Evolutionary conservation across 352 stramenopile genomes (phyloP), one percentile per base, ranked within the genome.

Genomic region (Phytophthora citrophthora): DNA sequence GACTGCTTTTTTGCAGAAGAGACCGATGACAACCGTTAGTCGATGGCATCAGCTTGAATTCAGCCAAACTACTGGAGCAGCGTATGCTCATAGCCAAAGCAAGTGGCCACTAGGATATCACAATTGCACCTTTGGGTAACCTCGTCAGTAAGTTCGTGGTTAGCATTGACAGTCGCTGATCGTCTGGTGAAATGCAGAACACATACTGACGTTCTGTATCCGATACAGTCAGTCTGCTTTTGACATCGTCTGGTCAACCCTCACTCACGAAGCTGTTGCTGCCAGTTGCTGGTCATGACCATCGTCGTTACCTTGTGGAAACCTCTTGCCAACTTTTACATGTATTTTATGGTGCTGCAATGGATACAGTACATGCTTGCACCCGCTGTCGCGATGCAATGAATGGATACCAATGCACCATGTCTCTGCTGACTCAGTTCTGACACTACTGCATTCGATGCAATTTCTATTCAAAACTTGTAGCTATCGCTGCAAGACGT

Each of bases 51-150:
- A 34, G 24, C 7, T 12, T 38, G 44, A 50, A 24, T 51, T 51
- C 44, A 38, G 44, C 10, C 11, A 23, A 38, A 36, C 24, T 6
- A 38, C 24, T 49, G 7, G 20, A 7, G 4, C 34, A 20, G 20
- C 32, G 13, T 51, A 38, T 38, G 44, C 24, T 3, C 44, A 36
- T 56, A 56, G 6, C 47, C 10, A 36, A n/a, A n/a, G 5, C 20
- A 41, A 55, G 55, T 57, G 36, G 41, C 8, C 7, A 15, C 52
- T 60, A 41, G 43, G 41, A 41, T 60, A 60, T 60, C 52, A 60
- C 52, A 18, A 20, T 34, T 34, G 29, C 29, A 12, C 13, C 29
- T 34, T 34, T 34, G 29, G 29, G 29, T 34, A 34, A 34, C 29
- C 29, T 34, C 29, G 29, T 34, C 29, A 34, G 29, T 34, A 34